Percentiles rank a stretch among this genome's conserved stretches.
Evolutionary conservation across 768 basidiomycete species (phyloP).

Genomic region (Phylloporus scabripes): DNA sequence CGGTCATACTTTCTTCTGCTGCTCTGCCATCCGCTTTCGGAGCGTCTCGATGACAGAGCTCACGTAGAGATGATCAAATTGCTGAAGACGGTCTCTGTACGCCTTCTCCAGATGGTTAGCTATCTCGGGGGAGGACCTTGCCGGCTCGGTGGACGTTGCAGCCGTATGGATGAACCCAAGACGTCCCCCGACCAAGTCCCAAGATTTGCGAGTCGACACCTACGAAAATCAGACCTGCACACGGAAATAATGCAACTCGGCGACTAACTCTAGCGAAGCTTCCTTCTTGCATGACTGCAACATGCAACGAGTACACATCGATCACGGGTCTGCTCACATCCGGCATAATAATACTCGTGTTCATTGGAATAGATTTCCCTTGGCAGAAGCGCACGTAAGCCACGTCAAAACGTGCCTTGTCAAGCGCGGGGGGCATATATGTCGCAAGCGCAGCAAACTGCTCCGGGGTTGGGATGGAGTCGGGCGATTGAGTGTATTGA

Average conservation of each 20-base stretch:
- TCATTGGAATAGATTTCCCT: slow-evolving; percentile 22
- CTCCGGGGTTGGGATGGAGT: slow-evolving; percentile 12
- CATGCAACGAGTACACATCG: slow-evolving; percentile 28
- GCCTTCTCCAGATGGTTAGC: slow-evolving; percentile 24
- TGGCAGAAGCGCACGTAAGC: slow-evolving; percentile 28
- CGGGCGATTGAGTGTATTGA: slow-evolving; percentile 13
- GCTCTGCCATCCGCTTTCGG: slow-evolving; percentile 30
- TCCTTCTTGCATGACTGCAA: slow-evolving; percentile 31
- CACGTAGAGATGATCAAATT: slow-evolving; percentile 32
- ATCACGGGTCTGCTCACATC: slow-evolving; percentile 22
- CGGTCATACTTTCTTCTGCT: slow-evolving; percentile 25
- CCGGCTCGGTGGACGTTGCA: slow-evolving; percentile 18
- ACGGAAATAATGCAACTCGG: slow-evolving; percentile 1
- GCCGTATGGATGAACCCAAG: slow-evolving; percentile 23
- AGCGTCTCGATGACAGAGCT: slow-evolving; percentile 28
- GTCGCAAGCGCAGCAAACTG: slow-evolving; percentile 24
- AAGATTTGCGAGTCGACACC: slow-evolving; percentile 24
- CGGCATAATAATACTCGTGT: slow-evolving; percentile 27
- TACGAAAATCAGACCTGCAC: slow-evolving; percentile 6
- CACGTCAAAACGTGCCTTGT: slow-evolving; percentile 24
- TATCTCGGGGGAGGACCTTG: slow-evolving; percentile 22
- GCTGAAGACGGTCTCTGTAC: slow-evolving; percentile 27
- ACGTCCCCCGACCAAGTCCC: slow-evolving; percentile 24
- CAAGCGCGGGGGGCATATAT: slow-evolving; percentile 27
- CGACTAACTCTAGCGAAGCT: slow-evolving; percentile 24